Conservation (phyloP, 768 basidiomycete species). For the Galerina marginata region DNA sequence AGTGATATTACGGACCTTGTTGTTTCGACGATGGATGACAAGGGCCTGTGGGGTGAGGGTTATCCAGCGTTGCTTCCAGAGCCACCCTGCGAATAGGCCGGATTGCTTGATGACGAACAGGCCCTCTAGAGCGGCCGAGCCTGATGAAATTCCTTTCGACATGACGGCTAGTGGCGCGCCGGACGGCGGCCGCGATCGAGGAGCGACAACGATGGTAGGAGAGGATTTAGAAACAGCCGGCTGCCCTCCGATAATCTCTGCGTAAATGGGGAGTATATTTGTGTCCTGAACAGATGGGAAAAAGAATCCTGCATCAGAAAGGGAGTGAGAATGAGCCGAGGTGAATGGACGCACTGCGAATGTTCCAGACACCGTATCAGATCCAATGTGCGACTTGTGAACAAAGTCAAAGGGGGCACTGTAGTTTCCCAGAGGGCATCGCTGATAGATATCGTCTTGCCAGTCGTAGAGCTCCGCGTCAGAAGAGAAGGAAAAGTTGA, state of each 20-base stretch:
- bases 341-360: slow-evolving; percentile 32
- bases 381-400: slow-evolving; percentile 46
- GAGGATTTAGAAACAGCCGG: slow-evolving; percentile 12
- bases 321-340: not conserved
- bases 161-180: slow-evolving; percentile 19
- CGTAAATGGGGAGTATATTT: slow-evolving; percentile 32
- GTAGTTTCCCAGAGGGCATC: slow-evolving; percentile 41
- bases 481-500: slow-evolving; percentile 41
- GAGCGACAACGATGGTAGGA: slow-evolving; percentile 17
- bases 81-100: slow-evolving; percentile 69
- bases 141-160: slow-evolving; percentile 15
- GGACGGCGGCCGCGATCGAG: slow-evolving; percentile 26
- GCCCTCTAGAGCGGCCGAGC: slow-evolving; percentile 53
- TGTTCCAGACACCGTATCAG: slow-evolving; percentile 32
- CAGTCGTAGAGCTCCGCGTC: slow-evolving; percentile 50
- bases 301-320: slow-evolving; percentile 4
- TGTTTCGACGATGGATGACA: slow-evolving; percentile 65
- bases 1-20: slow-evolving; percentile 59
- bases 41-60: slow-evolving; percentile 70
- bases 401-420: slow-evolving; percentile 43
- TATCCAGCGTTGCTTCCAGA: slow-evolving; percentile 81
- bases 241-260: slow-evolving; percentile 30
- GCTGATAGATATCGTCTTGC: slow-evolving; percentile 50
- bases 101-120: slow-evolving; percentile 76
- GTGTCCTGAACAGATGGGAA: slow-evolving; percentile 23